Base-by-base conservation (phyloP, 2,329 filamentous ascomycete species). In the Paraconiothyrium sp. region DNA sequence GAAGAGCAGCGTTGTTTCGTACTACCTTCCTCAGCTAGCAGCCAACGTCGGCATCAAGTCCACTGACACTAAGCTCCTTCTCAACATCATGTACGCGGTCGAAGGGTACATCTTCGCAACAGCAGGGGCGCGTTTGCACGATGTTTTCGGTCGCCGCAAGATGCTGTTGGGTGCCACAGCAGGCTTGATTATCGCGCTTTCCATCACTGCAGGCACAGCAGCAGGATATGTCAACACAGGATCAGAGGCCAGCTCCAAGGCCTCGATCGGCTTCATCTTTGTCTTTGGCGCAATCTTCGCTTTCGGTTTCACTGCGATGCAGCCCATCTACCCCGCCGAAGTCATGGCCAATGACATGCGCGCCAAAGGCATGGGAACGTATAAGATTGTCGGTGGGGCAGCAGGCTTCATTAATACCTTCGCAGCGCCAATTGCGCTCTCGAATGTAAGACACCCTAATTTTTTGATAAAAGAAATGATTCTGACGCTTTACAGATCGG, bases 361-460 rank as follows among this genome's bases (percentile, higher is more conserved):
- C 14, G 75, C 75, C 7, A 78, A 78, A 44, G 68, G 68, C 14
- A 68, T 67, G 63, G 68, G 65, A 20, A 67, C 65, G 4, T 69
- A 68, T 51, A 69, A 70, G 62, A 49, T 69, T n/a, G 57, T 58
- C 2, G 66, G 67, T 13, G 67, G 68, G 11, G 55, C 59, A 46
- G 67, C 68, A 3, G 67, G 67, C 13, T 69, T 69, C 43, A 54
- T 71, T 22, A 71, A 71, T 34, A 71, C 68, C 6, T 71, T 68
- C 58, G 67, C 62, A 4, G 67, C 63, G 11, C 68, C 68, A 6
- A 67, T 67, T 34, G 68, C 67, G 4, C 58, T 89, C 48, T 85
- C 88, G 75, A 89, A 86, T 22, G 79, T 81, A 73, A 75, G 74
- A 32, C 20, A 35, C 9, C 59, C 37, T 16, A 10, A 41, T 30